Percentiles rank a stretch among this genome's conserved stretches.
Evolutionary conservation across 1,139 yeast species (phyloP).

Genomic region (Hyphopichia fennica): DNA sequence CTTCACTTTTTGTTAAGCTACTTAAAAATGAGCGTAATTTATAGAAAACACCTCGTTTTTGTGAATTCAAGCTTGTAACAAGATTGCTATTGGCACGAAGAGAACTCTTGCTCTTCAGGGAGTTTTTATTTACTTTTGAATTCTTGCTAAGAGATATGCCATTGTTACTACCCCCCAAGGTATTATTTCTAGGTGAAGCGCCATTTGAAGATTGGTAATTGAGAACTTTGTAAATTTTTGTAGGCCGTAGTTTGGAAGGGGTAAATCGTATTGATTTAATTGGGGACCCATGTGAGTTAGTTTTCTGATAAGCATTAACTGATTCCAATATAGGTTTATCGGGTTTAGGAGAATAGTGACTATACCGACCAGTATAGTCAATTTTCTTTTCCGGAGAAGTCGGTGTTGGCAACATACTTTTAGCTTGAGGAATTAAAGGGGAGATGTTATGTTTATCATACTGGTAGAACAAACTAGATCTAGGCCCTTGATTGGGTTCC

Average conservation of each 20-base stretch:
- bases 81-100: neutral
- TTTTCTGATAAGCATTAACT: neutral
- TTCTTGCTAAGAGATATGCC: neutral
- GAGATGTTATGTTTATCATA: neutral
- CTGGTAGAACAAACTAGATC: neutral
- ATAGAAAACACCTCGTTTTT: slow-evolving; percentile 12
- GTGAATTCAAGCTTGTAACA: neutral
- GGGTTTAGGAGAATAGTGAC: neutral
- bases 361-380: neutral
- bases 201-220: slow-evolving; percentile 3
- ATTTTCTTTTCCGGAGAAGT: neutral
- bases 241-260: slow-evolving; percentile 9
- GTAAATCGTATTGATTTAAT: slow-evolving; percentile 11
- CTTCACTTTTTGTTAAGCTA: slow-evolving; percentile 10
- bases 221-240: slow-evolving; percentile 12
- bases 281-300: slow-evolving; percentile 9
- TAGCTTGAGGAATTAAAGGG: neutral
- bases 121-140: neutral
- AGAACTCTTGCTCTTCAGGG: neutral
- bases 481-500: neutral
- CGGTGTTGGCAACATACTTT: neutral
- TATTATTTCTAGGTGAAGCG: neutral
- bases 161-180: neutral
- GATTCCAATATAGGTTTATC: neutral
- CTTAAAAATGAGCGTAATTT: slow-evolving; percentile 12